phyloP scores from a whole-genome alignment of 2,329 filamentous ascomycete species.

The Botrytis aclada region DNA sequence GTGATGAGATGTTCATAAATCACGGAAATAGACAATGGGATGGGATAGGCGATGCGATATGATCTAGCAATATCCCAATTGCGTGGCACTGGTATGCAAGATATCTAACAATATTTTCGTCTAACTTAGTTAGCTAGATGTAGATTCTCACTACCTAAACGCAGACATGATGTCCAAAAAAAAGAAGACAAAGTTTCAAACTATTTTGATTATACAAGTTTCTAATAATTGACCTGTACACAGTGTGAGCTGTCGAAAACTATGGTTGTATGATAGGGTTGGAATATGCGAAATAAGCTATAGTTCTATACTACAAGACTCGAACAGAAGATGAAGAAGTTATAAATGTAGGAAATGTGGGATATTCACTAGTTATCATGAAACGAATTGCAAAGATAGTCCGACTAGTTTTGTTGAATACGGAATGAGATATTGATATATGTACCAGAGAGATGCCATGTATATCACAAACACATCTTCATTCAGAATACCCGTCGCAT shows the following conservation, averaged over 20 bases:
- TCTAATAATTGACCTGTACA: background rate
- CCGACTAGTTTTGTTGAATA: background rate
- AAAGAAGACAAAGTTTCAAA: background rate
- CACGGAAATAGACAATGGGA: background rate
- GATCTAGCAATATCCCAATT: background rate
- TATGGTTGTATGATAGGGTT: fast-evolving
- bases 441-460: background rate
- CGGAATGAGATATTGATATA: background rate
- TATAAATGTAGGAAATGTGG: background rate
- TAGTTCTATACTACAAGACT: background rate
- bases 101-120: background rate
- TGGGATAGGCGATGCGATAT: background rate
- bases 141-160: background rate
- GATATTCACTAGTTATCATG: background rate
- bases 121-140: too few relatives aligned
- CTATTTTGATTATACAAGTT: background rate
- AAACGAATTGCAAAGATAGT: background rate
- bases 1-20: background rate
- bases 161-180: background rate
- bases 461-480: background rate
- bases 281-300: fast-evolving
- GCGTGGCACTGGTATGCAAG: background rate
- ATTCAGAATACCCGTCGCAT: background rate
- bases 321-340: background rate
- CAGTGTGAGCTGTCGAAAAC: background rate